Evolutionary conservation across 129 eudicot species (phyloP).

Genomic region (Scalesia atractyloides): DNA sequence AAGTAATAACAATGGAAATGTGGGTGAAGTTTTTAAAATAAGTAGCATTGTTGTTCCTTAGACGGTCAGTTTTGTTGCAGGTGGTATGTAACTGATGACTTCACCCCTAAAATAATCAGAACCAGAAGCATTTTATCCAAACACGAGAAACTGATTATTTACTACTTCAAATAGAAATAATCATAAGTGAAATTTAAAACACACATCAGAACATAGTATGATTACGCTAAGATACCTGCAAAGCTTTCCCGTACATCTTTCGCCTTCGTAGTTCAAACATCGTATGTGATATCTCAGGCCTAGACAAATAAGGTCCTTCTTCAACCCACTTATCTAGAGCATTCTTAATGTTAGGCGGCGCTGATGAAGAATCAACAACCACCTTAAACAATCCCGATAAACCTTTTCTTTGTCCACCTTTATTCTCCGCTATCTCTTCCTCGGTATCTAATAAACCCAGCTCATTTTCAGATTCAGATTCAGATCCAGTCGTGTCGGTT

Average conservation of each 20-base stretch:
- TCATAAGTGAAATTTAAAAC: background rate
- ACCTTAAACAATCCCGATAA: slow-evolving; percentile 41
- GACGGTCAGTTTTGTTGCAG: background rate
- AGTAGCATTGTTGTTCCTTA: background rate
- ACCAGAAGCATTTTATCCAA: slow-evolving; percentile 3
- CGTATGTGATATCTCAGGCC: slow-evolving; percentile 34
- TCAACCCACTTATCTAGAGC: slow-evolving; percentile 62
- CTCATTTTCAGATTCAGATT: slow-evolving; percentile 41
- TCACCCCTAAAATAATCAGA: background rate
- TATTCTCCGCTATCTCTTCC: slow-evolving; percentile 30
- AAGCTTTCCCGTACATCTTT: slow-evolving; percentile 58
- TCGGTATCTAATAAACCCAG: slow-evolving; percentile 38
- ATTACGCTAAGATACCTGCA: slow-evolving; percentile 53
- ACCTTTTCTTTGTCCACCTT: slow-evolving; percentile 6
- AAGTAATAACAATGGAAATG: background rate
- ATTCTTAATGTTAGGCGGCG: slow-evolving; percentile 14
- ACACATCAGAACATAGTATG: background rate
- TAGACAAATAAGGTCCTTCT: slow-evolving; percentile 56
- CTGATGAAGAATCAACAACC: slow-evolving; percentile 37
- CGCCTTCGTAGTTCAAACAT: slow-evolving; percentile 52
- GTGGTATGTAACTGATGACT: background rate
- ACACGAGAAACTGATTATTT: background rate
- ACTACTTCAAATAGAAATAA: background rate
- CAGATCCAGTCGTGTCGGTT: slow-evolving; percentile 10
- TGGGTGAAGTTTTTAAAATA: background rate